Percentiles rank a stretch among this genome's conserved stretches.
Evolutionary conservation across 441 rosid species (phyloP).

Genomic region (Adansonia rubrostipa): DNA sequence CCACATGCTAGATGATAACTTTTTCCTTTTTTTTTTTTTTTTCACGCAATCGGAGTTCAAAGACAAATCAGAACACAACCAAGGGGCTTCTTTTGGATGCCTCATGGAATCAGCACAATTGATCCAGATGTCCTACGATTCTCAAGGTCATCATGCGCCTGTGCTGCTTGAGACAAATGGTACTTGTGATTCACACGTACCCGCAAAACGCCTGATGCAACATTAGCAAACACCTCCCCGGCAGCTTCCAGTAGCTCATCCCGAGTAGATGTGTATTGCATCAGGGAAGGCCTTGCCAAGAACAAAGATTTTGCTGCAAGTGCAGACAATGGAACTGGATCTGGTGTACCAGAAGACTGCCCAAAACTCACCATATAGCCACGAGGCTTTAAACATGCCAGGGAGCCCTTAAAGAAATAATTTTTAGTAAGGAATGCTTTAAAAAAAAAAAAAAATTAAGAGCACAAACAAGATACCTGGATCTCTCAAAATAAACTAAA

Average conservation of each 20-base stretch:
- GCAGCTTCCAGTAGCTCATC: conserved; percentile 82
- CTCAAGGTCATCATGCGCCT: conserved; percentile 80
- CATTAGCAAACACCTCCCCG: conserved; percentile 66
- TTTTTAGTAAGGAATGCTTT: conserved; percentile 11
- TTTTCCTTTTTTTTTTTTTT: neutral
- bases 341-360: conserved; percentile 80
- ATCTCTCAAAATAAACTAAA: neutral
- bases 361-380: conserved; percentile 92
- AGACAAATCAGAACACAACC: neutral
- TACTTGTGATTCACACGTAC: conserved; percentile 76
- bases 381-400: conserved; percentile 72
- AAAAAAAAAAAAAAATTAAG: too few species aligned
- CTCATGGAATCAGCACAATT: conserved; percentile 71
- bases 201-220: conserved; percentile 62
- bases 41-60: neutral
- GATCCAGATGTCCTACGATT: conserved; percentile 72
- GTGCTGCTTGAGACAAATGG: conserved; percentile 68
- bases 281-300: conserved; percentile 77
- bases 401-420: conserved; percentile 58
- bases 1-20: neutral
- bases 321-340: conserved; percentile 74
- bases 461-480: neutral
- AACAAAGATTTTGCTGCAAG: conserved; percentile 69
- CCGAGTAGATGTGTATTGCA: conserved; percentile 66
- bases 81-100: neutral